Percentiles rank a stretch among this genome's conserved stretches.
Conservation (phyloP, 208 protist species). For the Vickermania ingenoplastis region DNA sequence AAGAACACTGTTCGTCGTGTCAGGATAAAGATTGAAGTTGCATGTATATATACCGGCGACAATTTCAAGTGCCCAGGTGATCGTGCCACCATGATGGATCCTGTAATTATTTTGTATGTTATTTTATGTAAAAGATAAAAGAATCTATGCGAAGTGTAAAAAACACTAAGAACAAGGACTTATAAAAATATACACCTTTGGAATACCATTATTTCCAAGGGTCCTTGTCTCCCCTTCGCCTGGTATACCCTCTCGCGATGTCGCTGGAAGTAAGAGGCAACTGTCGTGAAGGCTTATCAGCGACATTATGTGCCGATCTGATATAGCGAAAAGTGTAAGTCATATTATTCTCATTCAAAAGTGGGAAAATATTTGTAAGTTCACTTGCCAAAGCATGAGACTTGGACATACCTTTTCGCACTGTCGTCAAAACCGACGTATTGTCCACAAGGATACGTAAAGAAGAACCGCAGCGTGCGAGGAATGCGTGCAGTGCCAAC, state of each 20-base stretch:
- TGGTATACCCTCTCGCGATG: background rate
- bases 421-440: background rate
- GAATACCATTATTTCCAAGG: background rate
- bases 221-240: background rate
- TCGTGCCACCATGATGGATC: background rate
- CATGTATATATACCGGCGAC: background rate
- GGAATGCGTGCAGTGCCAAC: background rate
- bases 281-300: background rate
- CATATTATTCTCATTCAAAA: background rate
- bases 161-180: too few species aligned
- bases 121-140: background rate
- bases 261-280: background rate
- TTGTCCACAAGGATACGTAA: slow-evolving; percentile 1
- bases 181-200: too few species aligned
- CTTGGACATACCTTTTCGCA: background rate
- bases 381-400: background rate
- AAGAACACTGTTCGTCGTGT: too few species aligned
- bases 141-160: background rate
- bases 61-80: background rate
- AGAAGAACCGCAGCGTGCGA: background rate
- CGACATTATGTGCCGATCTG: background rate
- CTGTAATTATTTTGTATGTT: background rate
- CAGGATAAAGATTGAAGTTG: background rate
- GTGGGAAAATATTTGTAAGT: background rate
- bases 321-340: background rate